A percentile compares a stretch with the other conserved stretches of the same genome.
phyloP scores from a whole-genome alignment of 1,284 basidiomycete species.

The Tranzscheliella williamsii region DNA sequence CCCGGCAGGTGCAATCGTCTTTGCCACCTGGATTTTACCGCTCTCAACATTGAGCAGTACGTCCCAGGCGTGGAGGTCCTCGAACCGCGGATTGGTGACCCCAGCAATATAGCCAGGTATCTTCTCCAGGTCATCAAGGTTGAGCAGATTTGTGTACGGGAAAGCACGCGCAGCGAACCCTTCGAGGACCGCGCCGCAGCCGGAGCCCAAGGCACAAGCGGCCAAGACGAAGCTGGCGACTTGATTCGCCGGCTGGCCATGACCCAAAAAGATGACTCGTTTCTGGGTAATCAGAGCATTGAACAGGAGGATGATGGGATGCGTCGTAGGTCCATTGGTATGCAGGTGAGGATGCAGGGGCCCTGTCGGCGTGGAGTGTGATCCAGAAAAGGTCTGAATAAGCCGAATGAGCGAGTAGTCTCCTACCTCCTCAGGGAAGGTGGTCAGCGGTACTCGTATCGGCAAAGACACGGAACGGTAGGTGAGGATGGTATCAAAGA shows the following conservation, averaged over 20 bases:
- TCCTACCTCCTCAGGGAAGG: conserved; percentile 80
- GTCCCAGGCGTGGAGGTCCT: conserved; percentile 84
- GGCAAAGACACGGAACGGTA: conserved; percentile 64
- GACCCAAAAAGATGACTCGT: conserved; percentile 88
- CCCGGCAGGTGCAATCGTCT: conserved; percentile 69
- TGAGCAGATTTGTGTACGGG: conserved; percentile 87
- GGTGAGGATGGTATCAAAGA: conserved; percentile 79
- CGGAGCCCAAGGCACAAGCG: conserved; percentile 86
- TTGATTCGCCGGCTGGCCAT: conserved; percentile 73
- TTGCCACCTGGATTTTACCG: conserved; percentile 80
- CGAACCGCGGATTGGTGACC: conserved; percentile 94
- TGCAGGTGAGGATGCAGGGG: conserved; percentile 89
- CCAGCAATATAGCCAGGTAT: conserved; percentile 90
- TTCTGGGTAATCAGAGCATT: conserved; percentile 92
- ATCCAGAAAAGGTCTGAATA: conserved; percentile 80
- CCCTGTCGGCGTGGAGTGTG: conserved; percentile 66
- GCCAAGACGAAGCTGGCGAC: conserved; percentile 89
- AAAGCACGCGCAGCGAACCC: conserved; percentile 84
- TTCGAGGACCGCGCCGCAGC: conserved; percentile 78
- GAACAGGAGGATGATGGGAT: conserved; percentile 89
- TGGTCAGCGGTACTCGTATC: conserved; percentile 45
- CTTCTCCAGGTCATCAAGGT: conserved; percentile 83
- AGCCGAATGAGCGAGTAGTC: conserved; percentile 94
- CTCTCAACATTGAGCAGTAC: conserved; percentile 85
- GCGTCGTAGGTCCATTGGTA: conserved; percentile 84